Conservation (phyloP, 331 rosid genomes). For the Erythrophleum ivorense region DNA sequence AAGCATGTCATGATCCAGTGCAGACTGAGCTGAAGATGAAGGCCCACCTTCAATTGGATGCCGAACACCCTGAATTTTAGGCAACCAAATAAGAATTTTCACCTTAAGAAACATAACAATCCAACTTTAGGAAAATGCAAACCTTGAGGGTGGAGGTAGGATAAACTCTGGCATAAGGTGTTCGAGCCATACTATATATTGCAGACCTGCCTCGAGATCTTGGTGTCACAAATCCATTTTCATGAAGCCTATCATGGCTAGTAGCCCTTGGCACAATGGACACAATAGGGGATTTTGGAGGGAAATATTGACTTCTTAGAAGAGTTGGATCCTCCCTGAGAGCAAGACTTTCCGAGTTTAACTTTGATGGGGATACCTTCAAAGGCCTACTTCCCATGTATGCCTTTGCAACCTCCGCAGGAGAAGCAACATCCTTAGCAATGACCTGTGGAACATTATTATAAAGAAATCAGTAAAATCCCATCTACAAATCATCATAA, state of each 20-base stretch:
- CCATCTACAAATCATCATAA: conserved; percentile 17
- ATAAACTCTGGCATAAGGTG: conserved; percentile 76
- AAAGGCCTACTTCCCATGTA: conserved; percentile 88
- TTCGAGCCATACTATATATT: conserved; percentile 83
- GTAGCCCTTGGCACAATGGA: conserved; percentile 64
- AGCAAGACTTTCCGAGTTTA: conserved; percentile 48
- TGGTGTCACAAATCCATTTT: conserved; percentile 78
- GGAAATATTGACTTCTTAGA: conserved; percentile 47
- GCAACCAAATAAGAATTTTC: conserved; percentile 15
- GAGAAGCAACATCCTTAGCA: conserved; percentile 80
- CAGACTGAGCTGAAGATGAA: conserved; percentile 60
- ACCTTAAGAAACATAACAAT: conserved; percentile 2
- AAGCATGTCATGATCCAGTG: conserved; percentile 54
- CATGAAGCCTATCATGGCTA: conserved; percentile 53
- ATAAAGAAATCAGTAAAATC: conserved; percentile 29
- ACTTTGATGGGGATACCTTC: conserved; percentile 61
- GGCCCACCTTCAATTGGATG: conserved; percentile 54
- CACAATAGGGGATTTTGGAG: conserved; percentile 48
- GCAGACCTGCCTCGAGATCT: conserved; percentile 90
- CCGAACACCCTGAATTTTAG: conserved; percentile 55
- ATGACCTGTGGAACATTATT: conserved; percentile 62
- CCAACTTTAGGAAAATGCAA: conserved; percentile 36
- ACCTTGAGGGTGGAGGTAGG: conserved; percentile 66
- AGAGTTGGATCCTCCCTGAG: conserved; percentile 47
- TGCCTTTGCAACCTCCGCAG: conserved; percentile 89